Base-by-base conservation (phyloP, 2,329 filamentous ascomycete genomes). In the Dothidotthia symphoricarpi region DNA sequence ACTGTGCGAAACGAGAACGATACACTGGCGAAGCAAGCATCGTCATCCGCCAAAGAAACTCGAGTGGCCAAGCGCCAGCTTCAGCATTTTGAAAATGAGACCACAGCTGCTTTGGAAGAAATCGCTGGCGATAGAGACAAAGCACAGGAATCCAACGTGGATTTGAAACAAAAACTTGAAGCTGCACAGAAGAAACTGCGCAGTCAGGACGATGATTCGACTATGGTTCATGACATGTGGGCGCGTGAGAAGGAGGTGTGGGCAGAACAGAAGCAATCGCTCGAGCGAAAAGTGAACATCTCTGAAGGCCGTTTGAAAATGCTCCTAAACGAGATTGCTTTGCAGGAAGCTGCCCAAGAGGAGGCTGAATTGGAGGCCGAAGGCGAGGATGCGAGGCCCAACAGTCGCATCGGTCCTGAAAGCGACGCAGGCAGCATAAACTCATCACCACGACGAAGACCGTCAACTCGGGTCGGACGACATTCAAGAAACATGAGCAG, bases 261-360 rank as follows among this genome's bases (percentile, higher is more conserved):
- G 89, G 84, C 90, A 10, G 82, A 85, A 31, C 89, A 95, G 63
- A 85, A 82, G 56, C 82, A 90, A 37, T 85, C 80, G 39, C 77
- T 88, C 44, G 91, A 98, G 66, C 82, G 87, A 39, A 88, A 86
- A 53, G 71, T 95, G 11, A 90, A 97, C 63, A 78, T 96, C n/a
- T 86, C 89, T 2, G 93, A 98, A 69, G 86, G 78, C 19, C 83
- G 91, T 25, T 68, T 98, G 37, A 93, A 91, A 63, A 76, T 80
- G 9, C 78, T 98, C 9, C 74, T 98, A 29, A 88, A 91, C 25
- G 93, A 97, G 66, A 80, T 98, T 33, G 82, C 82, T n/a, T 76
- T 79, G 3, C 81, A 81, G 39, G 82, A 89, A 54, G 75, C 75
- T 28, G 58, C 53, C 24, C 51, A 57, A 19, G 57, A 63, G 34